A percentile compares a stretch with the other conserved stretches of the same genome.
These are phyloP conservation scores for Apostasia shenzhenica DNA, from an alignment of 106 monocot species.

Conservation along the genomic window DNA sequence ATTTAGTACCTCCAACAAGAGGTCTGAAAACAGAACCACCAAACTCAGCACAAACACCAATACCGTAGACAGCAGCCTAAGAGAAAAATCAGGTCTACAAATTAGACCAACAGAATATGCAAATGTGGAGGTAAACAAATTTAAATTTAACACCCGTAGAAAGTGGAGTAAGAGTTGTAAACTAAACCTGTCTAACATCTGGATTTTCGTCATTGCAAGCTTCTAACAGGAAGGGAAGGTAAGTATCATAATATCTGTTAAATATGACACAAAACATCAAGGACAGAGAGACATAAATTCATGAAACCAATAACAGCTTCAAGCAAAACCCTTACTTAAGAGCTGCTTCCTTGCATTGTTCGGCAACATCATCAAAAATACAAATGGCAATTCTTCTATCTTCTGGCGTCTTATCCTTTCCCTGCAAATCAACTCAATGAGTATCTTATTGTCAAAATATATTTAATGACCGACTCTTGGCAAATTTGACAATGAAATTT, in stretches of 20 bases:
- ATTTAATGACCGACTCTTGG: too few species aligned
- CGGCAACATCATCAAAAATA: conserved; percentile 96
- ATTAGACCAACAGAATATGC: neutral
- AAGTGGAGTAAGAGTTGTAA: neutral
- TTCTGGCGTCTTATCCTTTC: conserved; percentile 85
- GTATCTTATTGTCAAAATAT: neutral
- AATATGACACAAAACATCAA: conserved; percentile 7
- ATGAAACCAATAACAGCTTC: neutral
- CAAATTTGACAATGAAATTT: too few species aligned
- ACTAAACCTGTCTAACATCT: conserved; percentile 83
- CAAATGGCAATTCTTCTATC: conserved; percentile 98
- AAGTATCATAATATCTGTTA: conserved; percentile 82
- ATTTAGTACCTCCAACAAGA: conserved; percentile 77
- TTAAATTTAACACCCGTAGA: neutral
- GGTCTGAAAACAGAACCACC: conserved; percentile 78
- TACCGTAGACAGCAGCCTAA: conserved; percentile 96
- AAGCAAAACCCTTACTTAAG: conserved; percentile 49
- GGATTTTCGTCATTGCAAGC: conserved; percentile 85
- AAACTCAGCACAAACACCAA: conserved; percentile 94
- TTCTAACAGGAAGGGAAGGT: conserved; percentile 85
- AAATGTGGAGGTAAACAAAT: neutral
- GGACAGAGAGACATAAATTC: neutral
- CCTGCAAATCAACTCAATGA: conserved; percentile 24
- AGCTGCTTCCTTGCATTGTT: conserved; percentile 88
- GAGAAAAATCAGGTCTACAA: conserved; percentile 6